phyloP scores from a whole-genome alignment of 2,329 filamentous ascomycete species.

The Zymoseptoria crescenta region DNA sequence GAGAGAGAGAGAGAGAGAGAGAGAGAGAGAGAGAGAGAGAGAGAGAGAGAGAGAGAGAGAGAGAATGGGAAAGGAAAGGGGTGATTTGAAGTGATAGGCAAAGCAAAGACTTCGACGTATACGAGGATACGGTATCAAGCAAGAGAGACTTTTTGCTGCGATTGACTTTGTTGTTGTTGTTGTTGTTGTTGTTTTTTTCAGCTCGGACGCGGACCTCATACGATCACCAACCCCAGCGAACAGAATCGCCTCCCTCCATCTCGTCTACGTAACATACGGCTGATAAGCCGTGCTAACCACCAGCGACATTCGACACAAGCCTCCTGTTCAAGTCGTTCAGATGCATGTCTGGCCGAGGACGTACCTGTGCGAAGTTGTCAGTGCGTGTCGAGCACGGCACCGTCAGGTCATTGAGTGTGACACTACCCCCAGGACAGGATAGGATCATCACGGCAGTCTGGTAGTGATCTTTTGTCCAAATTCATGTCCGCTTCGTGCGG shows the following conservation, averaged over 20 bases:
- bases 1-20: too few species aligned
- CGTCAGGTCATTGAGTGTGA: background rate
- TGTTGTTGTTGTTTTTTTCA: too few species aligned
- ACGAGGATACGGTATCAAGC: too few species aligned
- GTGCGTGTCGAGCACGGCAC: background rate
- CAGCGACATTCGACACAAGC: background rate
- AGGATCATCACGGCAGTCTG: slow-evolving; percentile 25
- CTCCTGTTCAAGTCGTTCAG: background rate
- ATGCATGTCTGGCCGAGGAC: background rate
- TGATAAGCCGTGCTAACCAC: background rate
- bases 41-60: too few species aligned
- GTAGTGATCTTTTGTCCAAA: slow-evolving; percentile 34
- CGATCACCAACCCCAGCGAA: background rate
- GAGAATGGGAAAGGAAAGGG: too few species aligned
- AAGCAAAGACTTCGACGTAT: too few species aligned
- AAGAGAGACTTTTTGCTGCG: too few species aligned
- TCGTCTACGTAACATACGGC: background rate
- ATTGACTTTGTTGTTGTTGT: too few species aligned
- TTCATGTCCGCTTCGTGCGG: slow-evolving; percentile 36
- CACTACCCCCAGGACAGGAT: background rate
- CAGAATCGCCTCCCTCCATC: background rate
- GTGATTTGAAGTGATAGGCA: too few species aligned
- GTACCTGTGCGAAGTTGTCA: background rate
- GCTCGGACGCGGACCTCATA: too few species aligned
- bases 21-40: too few species aligned